Conservation (phyloP, 306 rosid genomes). For the Cucurbita pepo region DNA sequence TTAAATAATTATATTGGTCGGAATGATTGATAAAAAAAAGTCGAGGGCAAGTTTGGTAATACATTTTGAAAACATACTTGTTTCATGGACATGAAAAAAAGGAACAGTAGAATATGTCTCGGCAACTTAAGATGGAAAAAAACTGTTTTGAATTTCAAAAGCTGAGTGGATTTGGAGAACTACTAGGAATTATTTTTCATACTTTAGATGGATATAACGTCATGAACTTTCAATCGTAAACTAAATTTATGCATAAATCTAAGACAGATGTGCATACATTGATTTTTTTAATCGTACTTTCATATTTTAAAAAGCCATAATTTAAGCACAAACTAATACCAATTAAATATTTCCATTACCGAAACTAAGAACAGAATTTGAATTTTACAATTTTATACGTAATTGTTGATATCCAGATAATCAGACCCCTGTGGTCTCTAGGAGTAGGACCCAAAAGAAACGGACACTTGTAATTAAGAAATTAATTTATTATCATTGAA, state of each 20-base stretch:
- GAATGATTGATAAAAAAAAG: background rate
- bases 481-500: background rate
- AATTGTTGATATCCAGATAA: too few species aligned
- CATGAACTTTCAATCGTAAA: too few species aligned
- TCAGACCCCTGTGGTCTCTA: too few species aligned
- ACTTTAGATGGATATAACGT: background rate
- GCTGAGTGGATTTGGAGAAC: background rate
- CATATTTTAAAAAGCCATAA: too few species aligned
- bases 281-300: too few species aligned
- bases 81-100: background rate
- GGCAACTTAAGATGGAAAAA: background rate
- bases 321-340: too few species aligned
- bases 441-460: background rate
- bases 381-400: too few species aligned
- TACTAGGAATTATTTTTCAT: background rate
- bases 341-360: too few species aligned
- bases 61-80: background rate
- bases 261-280: too few species aligned
- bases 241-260: too few species aligned
- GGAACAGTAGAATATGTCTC: background rate
- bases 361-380: too few species aligned
- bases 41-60: background rate
- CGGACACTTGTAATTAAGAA: too few species aligned
- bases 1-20: background rate
- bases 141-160: background rate